Conservation (phyloP, 352 stramenopile species). For the Pythium aphanidermatum region DNA sequence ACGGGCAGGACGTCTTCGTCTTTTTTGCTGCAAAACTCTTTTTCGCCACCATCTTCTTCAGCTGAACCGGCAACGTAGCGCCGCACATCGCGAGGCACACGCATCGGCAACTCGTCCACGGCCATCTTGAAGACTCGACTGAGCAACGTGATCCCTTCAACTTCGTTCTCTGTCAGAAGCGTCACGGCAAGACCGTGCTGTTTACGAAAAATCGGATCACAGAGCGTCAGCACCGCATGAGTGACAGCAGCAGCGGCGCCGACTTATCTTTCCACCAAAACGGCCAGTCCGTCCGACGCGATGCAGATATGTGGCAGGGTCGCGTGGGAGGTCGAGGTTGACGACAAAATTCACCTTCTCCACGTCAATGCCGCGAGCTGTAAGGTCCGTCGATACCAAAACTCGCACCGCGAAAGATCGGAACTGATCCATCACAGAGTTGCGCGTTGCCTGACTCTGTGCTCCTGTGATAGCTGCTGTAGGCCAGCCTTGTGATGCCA, state of each 20-base stretch:
- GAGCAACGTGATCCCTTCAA: conserved; percentile 49
- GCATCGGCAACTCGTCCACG: conserved; percentile 39
- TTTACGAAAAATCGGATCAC: too few species aligned
- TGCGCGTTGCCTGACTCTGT: conserved; percentile 49
- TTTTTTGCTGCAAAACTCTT: too few species aligned
- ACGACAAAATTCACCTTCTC: conserved; percentile 78
- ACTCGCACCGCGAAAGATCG: conserved; percentile 41
- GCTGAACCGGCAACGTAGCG: conserved; percentile 22
- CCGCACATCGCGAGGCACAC: conserved; percentile 41
- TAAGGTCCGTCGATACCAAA: conserved; percentile 77
- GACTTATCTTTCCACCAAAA: conserved; percentile 73
- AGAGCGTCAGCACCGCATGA: too few species aligned
- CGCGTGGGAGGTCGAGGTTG: conserved; percentile 64
- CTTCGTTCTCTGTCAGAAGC: conserved; percentile 37
- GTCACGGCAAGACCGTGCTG: conserved; percentile 64
- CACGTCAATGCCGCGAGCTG: conserved; percentile 66
- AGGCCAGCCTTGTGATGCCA: conserved; percentile 47
- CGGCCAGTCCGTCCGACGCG: conserved; percentile 65
- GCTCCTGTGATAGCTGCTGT: conserved; percentile 61
- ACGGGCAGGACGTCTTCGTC: too few species aligned
- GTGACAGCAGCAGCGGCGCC: conserved; percentile 2
- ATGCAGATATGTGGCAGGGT: conserved; percentile 76
- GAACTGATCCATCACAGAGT: conserved; percentile 60
- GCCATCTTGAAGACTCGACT: conserved; percentile 65
- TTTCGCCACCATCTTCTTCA: conserved; percentile 2